A percentile compares a stretch with the other conserved stretches of the same genome.
Conservation (phyloP, 1,284 basidiomycete species). For the Austroboletus niveus region DNA sequence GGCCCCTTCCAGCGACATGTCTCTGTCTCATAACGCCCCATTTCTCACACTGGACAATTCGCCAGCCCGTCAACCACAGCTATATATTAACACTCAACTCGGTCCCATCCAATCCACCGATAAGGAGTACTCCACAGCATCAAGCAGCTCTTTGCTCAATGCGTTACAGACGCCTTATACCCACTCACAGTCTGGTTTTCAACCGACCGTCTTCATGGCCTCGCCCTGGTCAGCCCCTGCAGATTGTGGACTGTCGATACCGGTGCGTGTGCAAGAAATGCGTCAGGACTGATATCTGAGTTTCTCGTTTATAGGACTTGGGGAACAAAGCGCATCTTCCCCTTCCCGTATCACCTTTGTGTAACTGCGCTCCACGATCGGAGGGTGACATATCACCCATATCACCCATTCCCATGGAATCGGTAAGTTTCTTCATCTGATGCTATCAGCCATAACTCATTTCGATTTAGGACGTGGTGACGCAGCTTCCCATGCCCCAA, state of each 20-base stretch:
- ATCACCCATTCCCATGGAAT: slow-evolving; percentile 1
- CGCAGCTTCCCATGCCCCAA: slow-evolving; percentile 25
- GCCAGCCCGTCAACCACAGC: slow-evolving; percentile 9
- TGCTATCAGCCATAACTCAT: slow-evolving; percentile 6
- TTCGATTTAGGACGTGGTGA: slow-evolving; percentile 21
- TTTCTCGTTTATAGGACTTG: slow-evolving; percentile 8
- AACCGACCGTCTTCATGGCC: slow-evolving; percentile 2
- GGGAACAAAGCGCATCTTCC: slow-evolving; percentile 5
- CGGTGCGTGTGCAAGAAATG: slow-evolving; percentile 10
- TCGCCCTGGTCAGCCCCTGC: slow-evolving; percentile 15
- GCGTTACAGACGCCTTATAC: slow-evolving; percentile 13
- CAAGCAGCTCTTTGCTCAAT: slow-evolving; percentile 13
- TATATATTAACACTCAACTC: slow-evolving; percentile 21
- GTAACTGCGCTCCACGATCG: slow-evolving; percentile 2
- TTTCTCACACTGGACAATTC: not conserved
- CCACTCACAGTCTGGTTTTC: not conserved
- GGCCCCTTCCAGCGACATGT: not conserved
- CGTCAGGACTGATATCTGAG: not conserved
- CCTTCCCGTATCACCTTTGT: slow-evolving; percentile 10
- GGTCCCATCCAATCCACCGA: slow-evolving; percentile 3
- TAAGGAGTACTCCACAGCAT: slow-evolving; percentile 20
- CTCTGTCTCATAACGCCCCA: not conserved
- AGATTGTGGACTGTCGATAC: slow-evolving; percentile 2
- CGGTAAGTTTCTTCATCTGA: slow-evolving; percentile 10
- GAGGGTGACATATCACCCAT: not conserved